A percentile compares a stretch with the other conserved stretches of the same genome.
These are phyloP conservation scores for Calonectria multiphialidica DNA, from an alignment of 2,329 filamentous ascomycete genomes.

Conservation along the genomic window DNA sequence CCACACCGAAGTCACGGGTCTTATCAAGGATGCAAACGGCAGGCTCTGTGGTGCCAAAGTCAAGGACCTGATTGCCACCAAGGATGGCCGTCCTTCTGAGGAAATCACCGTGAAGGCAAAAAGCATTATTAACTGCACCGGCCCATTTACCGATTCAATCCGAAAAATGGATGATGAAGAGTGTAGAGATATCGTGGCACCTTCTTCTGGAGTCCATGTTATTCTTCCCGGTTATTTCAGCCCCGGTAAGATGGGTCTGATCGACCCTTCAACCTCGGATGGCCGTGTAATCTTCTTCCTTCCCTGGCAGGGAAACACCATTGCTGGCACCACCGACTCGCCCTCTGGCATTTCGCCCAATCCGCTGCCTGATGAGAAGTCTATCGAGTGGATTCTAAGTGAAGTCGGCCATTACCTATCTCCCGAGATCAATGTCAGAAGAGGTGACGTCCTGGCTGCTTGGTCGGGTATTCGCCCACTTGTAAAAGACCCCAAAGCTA, in stretches of 20 bases:
- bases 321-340: slow-evolving; percentile 88
- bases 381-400: slow-evolving; percentile 88
- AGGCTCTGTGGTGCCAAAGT: slow-evolving; percentile 80
- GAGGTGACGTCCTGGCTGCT: slow-evolving; percentile 88
- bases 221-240: slow-evolving; percentile 90
- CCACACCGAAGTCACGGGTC: slow-evolving; percentile 82
- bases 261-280: slow-evolving; percentile 88
- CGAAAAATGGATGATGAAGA: slow-evolving; percentile 84
- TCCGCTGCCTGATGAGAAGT: slow-evolving; percentile 83
- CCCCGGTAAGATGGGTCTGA: slow-evolving; percentile 86
- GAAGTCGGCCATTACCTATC: slow-evolving; percentile 87
- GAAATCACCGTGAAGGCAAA: slow-evolving; percentile 81
- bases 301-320: slow-evolving; percentile 93
- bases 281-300: slow-evolving; percentile 94
- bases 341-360: slow-evolving; percentile 79
- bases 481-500: slow-evolving; percentile 87
- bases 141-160: slow-evolving; percentile 88
- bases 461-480: slow-evolving; percentile 91
- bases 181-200: slow-evolving; percentile 83
- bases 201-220: slow-evolving; percentile 87
- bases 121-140: slow-evolving; percentile 89
- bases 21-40: slow-evolving; percentile 81
- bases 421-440: slow-evolving; percentile 86
- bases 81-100: slow-evolving; percentile 68
- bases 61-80: slow-evolving; percentile 76